These are phyloP conservation scores for Termitomyces sp. DNA, from an alignment of 768 basidiomycete genomes.

Conservation along the genomic window DNA sequence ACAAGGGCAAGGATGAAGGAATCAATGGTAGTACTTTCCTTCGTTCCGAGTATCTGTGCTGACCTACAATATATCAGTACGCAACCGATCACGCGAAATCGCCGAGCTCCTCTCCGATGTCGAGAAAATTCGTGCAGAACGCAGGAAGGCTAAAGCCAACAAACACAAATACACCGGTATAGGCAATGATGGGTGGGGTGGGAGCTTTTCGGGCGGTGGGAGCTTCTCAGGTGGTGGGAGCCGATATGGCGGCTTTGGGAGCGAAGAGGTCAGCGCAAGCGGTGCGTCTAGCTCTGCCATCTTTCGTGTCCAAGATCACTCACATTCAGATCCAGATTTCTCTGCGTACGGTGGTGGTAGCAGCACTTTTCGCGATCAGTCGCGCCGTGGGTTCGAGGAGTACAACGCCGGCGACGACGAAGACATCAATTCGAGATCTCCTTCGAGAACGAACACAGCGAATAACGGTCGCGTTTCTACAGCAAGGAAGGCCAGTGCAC, in stretches of 20 bases:
- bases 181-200: slow-evolving; percentile 72
- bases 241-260: slow-evolving; percentile 44
- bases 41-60: not conserved
- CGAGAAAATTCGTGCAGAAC: slow-evolving; percentile 82
- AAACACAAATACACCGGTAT: slow-evolving; percentile 85
- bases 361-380: slow-evolving; percentile 52
- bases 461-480: slow-evolving; percentile 20
- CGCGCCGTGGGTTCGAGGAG: slow-evolving; percentile 74
- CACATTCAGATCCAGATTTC: slow-evolving; percentile 3
- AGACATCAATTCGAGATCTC: slow-evolving; percentile 28
- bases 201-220: slow-evolving; percentile 46
- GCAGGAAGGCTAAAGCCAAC: slow-evolving; percentile 89
- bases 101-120: slow-evolving; percentile 90
- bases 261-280: slow-evolving; percentile 23
- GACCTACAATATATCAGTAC: slow-evolving; percentile 50
- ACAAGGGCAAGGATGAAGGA: slow-evolving; percentile 98
- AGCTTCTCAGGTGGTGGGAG: slow-evolving; percentile 34
- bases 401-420: slow-evolving; percentile 97
- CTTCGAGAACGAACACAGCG: slow-evolving; percentile 20
- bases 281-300: slow-evolving; percentile 3
- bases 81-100: slow-evolving; percentile 89
- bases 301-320: not conserved
- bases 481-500: slow-evolving; percentile 30
- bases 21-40: slow-evolving; percentile 63
- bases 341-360: slow-evolving; percentile 25